Conservation (phyloP, 305 asterid genomes). For the Solanum hybrid region DNA sequence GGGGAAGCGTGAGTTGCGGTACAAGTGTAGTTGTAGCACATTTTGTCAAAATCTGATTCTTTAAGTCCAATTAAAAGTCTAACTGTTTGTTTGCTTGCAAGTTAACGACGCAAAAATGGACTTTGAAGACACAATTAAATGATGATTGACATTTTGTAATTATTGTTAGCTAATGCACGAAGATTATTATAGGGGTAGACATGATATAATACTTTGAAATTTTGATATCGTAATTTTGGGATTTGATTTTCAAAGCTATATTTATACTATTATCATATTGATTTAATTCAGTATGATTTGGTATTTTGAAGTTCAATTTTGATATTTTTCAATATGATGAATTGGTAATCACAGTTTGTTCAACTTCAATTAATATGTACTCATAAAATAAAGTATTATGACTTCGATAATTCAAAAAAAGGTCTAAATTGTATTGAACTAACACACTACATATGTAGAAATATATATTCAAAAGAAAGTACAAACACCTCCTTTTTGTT, state of each 20-base stretch:
- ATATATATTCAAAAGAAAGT: background rate
- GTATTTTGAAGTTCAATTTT: too few species aligned
- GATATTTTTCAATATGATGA: background rate
- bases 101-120: background rate
- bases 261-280: background rate
- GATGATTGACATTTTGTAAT: background rate
- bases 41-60: background rate
- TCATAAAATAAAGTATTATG: background rate
- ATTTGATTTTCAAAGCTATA: too few species aligned
- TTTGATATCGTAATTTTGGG: background rate
- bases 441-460: background rate
- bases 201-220: too few species aligned
- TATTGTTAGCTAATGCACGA: background rate
- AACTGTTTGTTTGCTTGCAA: background rate
- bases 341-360: too few species aligned
- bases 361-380: background rate
- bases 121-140: background rate
- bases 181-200: background rate
- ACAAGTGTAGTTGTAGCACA: background rate
- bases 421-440: background rate
- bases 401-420: background rate
- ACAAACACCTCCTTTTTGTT: background rate
- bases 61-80: background rate
- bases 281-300: background rate
- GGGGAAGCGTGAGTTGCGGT: conserved; percentile 2